These are phyloP conservation scores for Cyberlindnera suaveolens DNA, from an alignment of 805 yeast genomes.

Conservation along the genomic window DNA sequence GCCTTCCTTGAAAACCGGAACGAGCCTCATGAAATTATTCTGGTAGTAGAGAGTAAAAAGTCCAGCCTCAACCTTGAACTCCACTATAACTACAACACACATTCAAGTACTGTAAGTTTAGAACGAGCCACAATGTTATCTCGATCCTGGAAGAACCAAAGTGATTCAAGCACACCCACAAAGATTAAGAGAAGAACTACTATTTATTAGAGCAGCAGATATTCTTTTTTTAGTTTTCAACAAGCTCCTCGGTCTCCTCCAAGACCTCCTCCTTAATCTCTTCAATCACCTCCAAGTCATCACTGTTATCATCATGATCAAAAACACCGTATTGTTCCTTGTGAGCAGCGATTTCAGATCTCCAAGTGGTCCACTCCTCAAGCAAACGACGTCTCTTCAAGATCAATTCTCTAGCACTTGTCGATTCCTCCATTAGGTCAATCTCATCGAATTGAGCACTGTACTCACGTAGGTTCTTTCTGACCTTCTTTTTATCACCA, in stretches of 20 bases:
- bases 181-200: too few relatives aligned
- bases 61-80: too few relatives aligned
- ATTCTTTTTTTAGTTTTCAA: conserved; percentile 5
- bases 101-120: too few relatives aligned
- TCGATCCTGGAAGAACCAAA: too few relatives aligned
- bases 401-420: conserved; percentile 85
- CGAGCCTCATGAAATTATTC: too few relatives aligned
- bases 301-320: conserved; percentile 42
- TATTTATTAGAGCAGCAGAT: neutral
- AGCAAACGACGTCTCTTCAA: conserved; percentile 74
- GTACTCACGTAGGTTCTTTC: conserved; percentile 84
- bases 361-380: conserved; percentile 82
- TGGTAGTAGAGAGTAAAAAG: too few relatives aligned
- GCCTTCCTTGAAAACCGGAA: too few relatives aligned
- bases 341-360: conserved; percentile 44
- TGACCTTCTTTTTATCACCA: conserved; percentile 81
- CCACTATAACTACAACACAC: too few relatives aligned
- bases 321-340: conserved; percentile 42
- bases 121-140: too few relatives aligned
- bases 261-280: conserved; percentile 67
- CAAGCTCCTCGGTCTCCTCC: conserved; percentile 30
- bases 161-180: too few relatives aligned
- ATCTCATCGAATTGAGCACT: conserved; percentile 89
- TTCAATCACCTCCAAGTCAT: conserved; percentile 73
- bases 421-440: conserved; percentile 93